Base-by-base conservation (phyloP, 2,329 filamentous ascomycete genomes). In the Aspergillus floridensis region DNA sequence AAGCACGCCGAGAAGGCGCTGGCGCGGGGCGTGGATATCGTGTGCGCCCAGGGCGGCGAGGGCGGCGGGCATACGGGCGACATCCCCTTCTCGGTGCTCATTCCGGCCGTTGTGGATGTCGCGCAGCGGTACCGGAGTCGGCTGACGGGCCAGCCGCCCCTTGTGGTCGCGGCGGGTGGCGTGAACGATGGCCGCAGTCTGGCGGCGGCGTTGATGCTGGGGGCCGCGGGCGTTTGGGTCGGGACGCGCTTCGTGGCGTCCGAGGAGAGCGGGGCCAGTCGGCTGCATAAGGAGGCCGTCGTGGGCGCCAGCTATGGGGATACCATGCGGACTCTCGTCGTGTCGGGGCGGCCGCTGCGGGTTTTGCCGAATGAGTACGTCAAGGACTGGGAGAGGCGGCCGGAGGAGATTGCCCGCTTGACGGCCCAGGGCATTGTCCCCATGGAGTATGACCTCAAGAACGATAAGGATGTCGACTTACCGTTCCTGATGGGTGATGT, bases 401-500 rank as follows among this genome's bases (percentile, higher is more conserved):
- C 91, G 0, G 82, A 87, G 48, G 87, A 89, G 75, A 90, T 97
- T 69, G 86, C 84, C 77, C 83, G 86, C 74, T 79, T 97, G 72
- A 93, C 89, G 35, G 86, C 88, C 38, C 80, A 82, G 65, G 93
- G 93, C 0, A 77, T 96, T 31, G 88, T 96, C 61, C 93, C 93
- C 1, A 80, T 97, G 63, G 86, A 89, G 77, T 82, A 91, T 71
- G 93, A 98, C 72, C 80, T 96, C 69, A 91, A 96, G 53, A 83
- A 92, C 57, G 90, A 89, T 1, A 88, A 87, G 57, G 92, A 96
- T 46, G 80, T 96, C 12, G 93, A 97, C 70, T 80, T 90, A 58
- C 93, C 93, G 12, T 92, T 93, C 76, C 73, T 97, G 70, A 97
- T 97, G 93, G 93, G 93, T 1, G 92, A 96, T 79, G 93, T 97